A percentile compares a stretch with the other conserved stretches of the same genome.
Evolutionary conservation across 192 early-diverging fungal species (phyloP).

Genomic region (Coemansia sp.): DNA sequence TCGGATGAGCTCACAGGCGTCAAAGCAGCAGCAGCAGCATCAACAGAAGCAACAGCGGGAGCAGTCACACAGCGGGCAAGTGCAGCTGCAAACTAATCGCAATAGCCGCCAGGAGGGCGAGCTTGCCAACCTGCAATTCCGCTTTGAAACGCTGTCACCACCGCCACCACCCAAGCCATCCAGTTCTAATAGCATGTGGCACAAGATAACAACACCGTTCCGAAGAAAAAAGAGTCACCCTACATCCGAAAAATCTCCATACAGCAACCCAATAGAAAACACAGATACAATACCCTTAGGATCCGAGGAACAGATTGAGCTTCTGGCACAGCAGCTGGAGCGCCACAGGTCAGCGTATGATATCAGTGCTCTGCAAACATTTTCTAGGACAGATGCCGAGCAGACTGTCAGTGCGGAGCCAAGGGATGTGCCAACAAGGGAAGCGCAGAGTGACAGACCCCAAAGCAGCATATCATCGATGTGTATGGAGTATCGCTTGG

Average conservation of each 20-base stretch:
- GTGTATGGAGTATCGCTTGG: constrained; percentile 2
- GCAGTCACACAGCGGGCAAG: background rate
- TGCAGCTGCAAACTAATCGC: no score
- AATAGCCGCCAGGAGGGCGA: no score
- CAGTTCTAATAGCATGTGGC: constrained; percentile 1
- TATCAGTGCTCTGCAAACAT: background rate
- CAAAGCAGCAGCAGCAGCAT: background rate
- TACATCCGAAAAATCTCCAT: no score
- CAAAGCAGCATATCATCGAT: constrained; percentile 19
- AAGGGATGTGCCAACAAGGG: background rate
- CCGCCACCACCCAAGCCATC: no score
- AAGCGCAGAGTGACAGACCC: background rate
- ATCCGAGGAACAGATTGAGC: no score
- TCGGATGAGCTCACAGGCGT: background rate
- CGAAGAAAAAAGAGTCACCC: background rate
- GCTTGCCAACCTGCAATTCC: no score
- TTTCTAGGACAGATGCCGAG: background rate
- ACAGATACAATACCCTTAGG: no score
- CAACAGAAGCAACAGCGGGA: background rate
- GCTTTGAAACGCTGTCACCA: background rate
- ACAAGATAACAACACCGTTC: constrained; percentile 1
- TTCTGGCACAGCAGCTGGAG: no score
- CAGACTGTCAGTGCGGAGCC: background rate
- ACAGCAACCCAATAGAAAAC: no score
- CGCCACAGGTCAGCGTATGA: no score